These are phyloP conservation scores for Umbelopsis sp. DNA, from an alignment of 371 early-diverging fungal species.

Conservation along the genomic window DNA sequence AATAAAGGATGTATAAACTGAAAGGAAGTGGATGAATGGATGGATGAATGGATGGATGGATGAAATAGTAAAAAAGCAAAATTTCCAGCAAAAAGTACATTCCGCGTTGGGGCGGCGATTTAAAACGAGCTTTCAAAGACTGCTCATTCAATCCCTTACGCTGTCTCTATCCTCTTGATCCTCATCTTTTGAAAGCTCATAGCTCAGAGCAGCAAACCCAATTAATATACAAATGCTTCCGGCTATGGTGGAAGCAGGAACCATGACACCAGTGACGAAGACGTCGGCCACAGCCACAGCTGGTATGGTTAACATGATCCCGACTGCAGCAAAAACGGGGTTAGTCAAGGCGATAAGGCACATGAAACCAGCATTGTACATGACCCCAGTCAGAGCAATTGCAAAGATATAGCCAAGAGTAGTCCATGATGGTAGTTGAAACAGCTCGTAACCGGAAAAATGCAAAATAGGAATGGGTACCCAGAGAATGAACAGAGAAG, in stretches of 20 bases:
- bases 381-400: conserved; percentile 72
- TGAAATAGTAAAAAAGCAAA: not conserved
- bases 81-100: not conserved
- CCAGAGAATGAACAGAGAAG: conserved; percentile 68
- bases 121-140: not conserved
- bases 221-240: conserved; percentile 59
- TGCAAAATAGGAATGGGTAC: conserved; percentile 77
- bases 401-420: conserved; percentile 59
- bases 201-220: conserved; percentile 57
- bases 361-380: conserved; percentile 82
- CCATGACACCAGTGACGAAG: conserved; percentile 51
- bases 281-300: conserved; percentile 71
- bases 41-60: conserved; percentile 17
- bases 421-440: conserved; percentile 61
- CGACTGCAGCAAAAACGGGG: conserved; percentile 84
- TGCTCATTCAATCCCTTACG: not conserved
- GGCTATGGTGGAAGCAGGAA: conserved; percentile 50
- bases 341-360: conserved; percentile 75
- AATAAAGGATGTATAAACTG: not conserved
- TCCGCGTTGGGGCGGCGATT: not conserved
- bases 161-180: not conserved
- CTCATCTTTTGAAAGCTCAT: conserved; percentile 34
- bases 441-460: conserved; percentile 61
- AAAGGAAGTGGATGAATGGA: not conserved
- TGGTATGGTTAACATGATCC: conserved; percentile 83